phyloP scores from a whole-genome alignment of 495 filamentous ascomycete species.

The Xylaria flabelliformis region DNA sequence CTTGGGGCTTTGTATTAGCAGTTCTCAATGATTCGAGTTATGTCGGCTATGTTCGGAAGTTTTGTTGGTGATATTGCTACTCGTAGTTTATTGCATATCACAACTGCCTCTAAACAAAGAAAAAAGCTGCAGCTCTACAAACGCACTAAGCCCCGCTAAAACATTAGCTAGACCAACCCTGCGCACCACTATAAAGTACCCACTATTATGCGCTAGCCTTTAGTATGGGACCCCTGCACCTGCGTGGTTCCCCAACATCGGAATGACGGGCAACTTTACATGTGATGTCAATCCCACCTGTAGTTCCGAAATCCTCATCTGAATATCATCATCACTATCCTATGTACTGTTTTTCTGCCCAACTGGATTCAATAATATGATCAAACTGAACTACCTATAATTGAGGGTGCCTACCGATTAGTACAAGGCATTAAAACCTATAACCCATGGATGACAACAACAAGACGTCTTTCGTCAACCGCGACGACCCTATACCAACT shows the following conservation, averaged over 20 bases:
- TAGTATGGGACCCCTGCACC: not conserved
- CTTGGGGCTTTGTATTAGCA: not conserved
- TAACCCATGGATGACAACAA: conserved; percentile 47
- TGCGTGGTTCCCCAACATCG: not conserved
- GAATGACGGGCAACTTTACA: conserved; percentile 7
- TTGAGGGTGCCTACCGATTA: not conserved
- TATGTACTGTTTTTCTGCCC: not conserved
- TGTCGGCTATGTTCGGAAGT: not conserved
- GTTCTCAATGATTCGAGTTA: not conserved
- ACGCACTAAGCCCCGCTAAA: conserved; percentile 7
- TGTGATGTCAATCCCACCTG: conserved; percentile 25
- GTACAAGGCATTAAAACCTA: not conserved
- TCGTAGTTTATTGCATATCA: not conserved
- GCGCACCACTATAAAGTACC: not conserved
- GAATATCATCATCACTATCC: conserved; percentile 10
- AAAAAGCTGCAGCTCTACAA: conserved; percentile 18
- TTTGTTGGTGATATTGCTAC: not conserved
- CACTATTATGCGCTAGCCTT: conserved; percentile 15
- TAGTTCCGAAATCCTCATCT: not conserved
- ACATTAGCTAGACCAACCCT: conserved; percentile 12
- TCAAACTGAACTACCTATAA: not conserved
- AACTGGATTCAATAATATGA: not conserved
- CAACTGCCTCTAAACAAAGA: conserved; percentile 4
- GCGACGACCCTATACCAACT: conserved; percentile 40
- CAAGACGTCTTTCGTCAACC: conserved; percentile 40